phyloP scores from a whole-genome alignment of 176 grass and related monocot genomes.

The Cymbopogon citratus region DNA sequence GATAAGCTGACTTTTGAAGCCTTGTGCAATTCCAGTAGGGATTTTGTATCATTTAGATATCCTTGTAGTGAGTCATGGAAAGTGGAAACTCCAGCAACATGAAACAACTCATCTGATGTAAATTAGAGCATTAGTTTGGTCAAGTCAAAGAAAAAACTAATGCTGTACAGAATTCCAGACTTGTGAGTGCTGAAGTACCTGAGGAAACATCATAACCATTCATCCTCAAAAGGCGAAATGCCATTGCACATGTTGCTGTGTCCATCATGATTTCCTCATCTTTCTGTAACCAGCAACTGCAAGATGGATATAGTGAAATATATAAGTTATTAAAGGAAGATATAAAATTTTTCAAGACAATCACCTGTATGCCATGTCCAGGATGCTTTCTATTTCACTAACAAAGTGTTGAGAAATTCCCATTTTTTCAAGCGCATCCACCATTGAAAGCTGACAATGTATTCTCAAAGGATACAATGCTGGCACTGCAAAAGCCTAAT shows the following conservation, averaged over 20 bases:
- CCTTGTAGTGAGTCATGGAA: constrained; percentile 61
- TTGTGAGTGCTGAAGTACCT: constrained; percentile 26
- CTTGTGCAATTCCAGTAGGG: constrained; percentile 66
- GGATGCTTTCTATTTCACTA: constrained; percentile 49
- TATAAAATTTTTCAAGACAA: neutral
- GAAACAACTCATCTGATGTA: constrained; percentile 47
- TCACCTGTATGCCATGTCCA: constrained; percentile 59
- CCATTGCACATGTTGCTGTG: constrained; percentile 56
- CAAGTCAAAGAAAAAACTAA: neutral
- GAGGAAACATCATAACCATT: constrained; percentile 73
- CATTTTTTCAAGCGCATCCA: constrained; percentile 59
- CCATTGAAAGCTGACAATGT: constrained; percentile 42
- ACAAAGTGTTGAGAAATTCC: constrained; percentile 55
- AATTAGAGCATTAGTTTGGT: neutral
- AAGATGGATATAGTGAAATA: constrained; percentile 24
- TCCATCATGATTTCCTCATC: constrained; percentile 58
- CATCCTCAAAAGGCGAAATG: constrained; percentile 67
- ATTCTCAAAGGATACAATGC: constrained; percentile 37
- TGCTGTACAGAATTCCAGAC: neutral
- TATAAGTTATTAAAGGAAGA: neutral
- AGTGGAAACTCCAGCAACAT: constrained; percentile 33
- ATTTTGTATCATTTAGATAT: constrained; percentile 62
- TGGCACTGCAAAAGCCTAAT: constrained; percentile 41
- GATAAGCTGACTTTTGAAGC: constrained; percentile 64
- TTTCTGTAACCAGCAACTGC: constrained; percentile 68